Evolutionary conservation across 805 yeast species (phyloP), one percentile per base, ranked within the genome.

Genomic region (Lachancea sp.): DNA sequence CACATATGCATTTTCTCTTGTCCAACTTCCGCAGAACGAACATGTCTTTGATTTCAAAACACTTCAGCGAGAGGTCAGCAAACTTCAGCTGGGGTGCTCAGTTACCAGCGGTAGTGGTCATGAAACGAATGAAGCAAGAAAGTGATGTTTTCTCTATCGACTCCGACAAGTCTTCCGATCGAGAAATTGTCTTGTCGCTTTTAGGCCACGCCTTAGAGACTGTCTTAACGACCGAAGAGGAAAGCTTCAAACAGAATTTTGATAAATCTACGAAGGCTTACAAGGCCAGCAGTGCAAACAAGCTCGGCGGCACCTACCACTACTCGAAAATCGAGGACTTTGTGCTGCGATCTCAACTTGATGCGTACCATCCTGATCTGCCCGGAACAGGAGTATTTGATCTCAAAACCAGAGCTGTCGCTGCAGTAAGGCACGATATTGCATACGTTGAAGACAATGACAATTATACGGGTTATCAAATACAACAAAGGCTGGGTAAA

Each of bases 371-470:
- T 60, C 59, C 69, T 0, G 64, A 84, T 26, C 66, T 92, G 26
- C 97, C 97, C 0, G 95, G 95, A 0, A 79, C 82, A 3, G 97
- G 97, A 0, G 80, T 88, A 0, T 90, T 92, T 68, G 98, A 90
- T 61, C 64, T 90, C 42, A 90, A 90, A 54, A 84, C 97, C 0
- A 67, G 98, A 46, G 97, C 97, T 0, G 95, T 83, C 0, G 78
- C 87, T 42, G 84, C 95, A 0, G 78, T 90, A 0, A 69, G 97
- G 33, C 77, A 83, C 57, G 96, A 90, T 62, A 60, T 81, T 30
- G 64, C 69, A n/a, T 74, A 77, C 52, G 76, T 78, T 3, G 77
- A 77, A 41, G 58, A 58, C 2, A 68, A 72, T 36, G 67, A 69
- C 36, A 72, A 72, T 41, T 79, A 78, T 16, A 74, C 83, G 1